Evolutionary conservation across 306 rosid genomes (phyloP).

Genomic region (Fragaria vesca): DNA sequence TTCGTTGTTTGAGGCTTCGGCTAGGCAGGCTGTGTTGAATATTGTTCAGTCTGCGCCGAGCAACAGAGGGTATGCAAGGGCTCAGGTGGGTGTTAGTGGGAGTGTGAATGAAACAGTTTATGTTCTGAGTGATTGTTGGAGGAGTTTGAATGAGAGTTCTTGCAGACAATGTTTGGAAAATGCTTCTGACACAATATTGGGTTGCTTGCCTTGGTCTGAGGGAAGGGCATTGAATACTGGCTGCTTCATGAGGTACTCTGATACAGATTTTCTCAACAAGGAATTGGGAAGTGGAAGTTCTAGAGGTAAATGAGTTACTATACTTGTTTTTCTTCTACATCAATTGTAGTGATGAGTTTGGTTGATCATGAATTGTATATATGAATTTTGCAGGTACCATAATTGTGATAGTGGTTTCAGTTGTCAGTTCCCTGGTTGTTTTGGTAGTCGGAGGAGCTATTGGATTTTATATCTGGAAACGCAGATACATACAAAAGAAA

Average conservation of each 20-base stretch:
- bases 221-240: slow-evolving; percentile 79
- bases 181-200: slow-evolving; percentile 56
- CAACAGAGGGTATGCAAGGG: slow-evolving; percentile 53
- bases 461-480: slow-evolving; percentile 71
- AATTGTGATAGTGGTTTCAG: slow-evolving; percentile 50
- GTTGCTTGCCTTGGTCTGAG: slow-evolving; percentile 79
- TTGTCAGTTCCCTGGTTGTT: slow-evolving; percentile 65
- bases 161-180: slow-evolving; percentile 72
- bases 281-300: slow-evolving; percentile 41
- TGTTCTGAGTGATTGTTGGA: slow-evolving; percentile 88
- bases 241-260: slow-evolving; percentile 90
- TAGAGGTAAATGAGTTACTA: slow-evolving; percentile 40
- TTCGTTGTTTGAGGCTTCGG: slow-evolving; percentile 42
- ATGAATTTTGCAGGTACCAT: slow-evolving; percentile 52
- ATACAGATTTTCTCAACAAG: slow-evolving; percentile 71
- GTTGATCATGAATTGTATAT: slow-evolving; percentile 10
- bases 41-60: slow-evolving; percentile 48
- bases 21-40: slow-evolving; percentile 41
- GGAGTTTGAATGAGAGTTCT: slow-evolving; percentile 55
- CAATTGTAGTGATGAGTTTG: neutral
- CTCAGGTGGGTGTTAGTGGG: slow-evolving; percentile 35
- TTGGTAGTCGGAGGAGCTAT: slow-evolving; percentile 40
- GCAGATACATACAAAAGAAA: slow-evolving; percentile 71
- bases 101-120: slow-evolving; percentile 50
- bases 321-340: neutral